Percentiles rank a stretch among this genome's conserved stretches.
These are phyloP conservation scores for Termitomyces titanicus DNA, from an alignment of 768 basidiomycete species.

Conservation along the genomic window DNA sequence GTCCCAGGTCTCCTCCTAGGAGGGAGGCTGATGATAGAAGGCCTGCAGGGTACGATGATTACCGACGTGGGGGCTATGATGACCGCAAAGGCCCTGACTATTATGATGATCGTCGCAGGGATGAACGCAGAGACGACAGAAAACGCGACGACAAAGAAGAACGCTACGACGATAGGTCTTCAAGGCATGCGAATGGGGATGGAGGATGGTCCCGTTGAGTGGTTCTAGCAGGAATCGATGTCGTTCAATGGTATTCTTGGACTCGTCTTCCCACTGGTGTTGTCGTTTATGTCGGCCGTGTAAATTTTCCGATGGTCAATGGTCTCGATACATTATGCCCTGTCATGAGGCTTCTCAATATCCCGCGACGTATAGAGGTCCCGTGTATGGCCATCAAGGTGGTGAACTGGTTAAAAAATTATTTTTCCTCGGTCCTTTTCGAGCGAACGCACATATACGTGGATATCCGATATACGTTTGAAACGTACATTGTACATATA, in stretches of 20 bases:
- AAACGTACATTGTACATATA: not conserved
- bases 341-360: slow-evolving; percentile 24
- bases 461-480: not conserved
- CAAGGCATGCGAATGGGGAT: slow-evolving; percentile 77
- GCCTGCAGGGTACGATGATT: slow-evolving; percentile 91
- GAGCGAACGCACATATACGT: not conserved
- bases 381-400: slow-evolving; percentile 5
- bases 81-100: slow-evolving; percentile 80
- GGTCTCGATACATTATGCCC: slow-evolving; percentile 36
- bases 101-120: slow-evolving; percentile 87
- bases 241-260: slow-evolving; percentile 41
- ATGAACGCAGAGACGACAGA: slow-evolving; percentile 75
- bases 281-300: slow-evolving; percentile 54
- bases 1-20: slow-evolving; percentile 76
- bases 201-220: slow-evolving; percentile 72
- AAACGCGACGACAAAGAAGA: slow-evolving; percentile 85
- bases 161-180: slow-evolving; percentile 69
- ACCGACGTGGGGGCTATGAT: slow-evolving; percentile 81
- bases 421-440: not conserved
- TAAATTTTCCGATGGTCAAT: slow-evolving; percentile 41
- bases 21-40: slow-evolving; percentile 83
- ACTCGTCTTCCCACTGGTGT: slow-evolving; percentile 43
- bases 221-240: slow-evolving; percentile 33
- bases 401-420: not conserved
- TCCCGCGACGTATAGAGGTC: slow-evolving; percentile 1